Percentiles rank a stretch among this genome's conserved stretches.
phyloP scores from a whole-genome alignment of 768 basidiomycete species.

The Boletus rubroflammeus region DNA sequence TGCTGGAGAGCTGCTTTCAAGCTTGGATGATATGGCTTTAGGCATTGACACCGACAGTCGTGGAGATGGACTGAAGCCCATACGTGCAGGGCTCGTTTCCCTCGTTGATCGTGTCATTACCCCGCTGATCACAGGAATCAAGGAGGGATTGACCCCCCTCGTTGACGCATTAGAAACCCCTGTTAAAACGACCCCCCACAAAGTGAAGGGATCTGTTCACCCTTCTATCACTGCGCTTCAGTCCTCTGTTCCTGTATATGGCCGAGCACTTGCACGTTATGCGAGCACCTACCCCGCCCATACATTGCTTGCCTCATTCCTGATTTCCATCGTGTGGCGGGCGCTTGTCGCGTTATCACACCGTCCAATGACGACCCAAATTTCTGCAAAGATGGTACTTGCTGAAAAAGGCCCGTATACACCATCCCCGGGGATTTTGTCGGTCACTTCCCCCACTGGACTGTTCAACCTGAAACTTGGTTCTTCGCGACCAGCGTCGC shows the following conservation, averaged over 20 bases:
- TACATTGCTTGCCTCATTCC: conserved; percentile 59
- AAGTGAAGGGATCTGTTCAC: conserved; percentile 35
- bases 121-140: conserved; percentile 60
- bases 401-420: conserved; percentile 42
- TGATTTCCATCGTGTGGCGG: conserved; percentile 74
- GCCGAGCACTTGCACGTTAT: conserved; percentile 53
- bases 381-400: conserved; percentile 34
- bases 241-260: conserved; percentile 58
- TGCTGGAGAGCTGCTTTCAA: conserved; percentile 68
- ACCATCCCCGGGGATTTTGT: conserved; percentile 43
- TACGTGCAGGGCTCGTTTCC: conserved; percentile 69
- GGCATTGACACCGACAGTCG: conserved; percentile 59
- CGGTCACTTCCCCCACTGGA: conserved; percentile 51
- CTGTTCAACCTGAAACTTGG: conserved; percentile 66
- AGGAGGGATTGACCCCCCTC: conserved; percentile 55
- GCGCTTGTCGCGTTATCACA: conserved; percentile 67
- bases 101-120: conserved; percentile 63
- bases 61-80: conserved; percentile 63
- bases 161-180: conserved; percentile 60
- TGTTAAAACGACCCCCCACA: conserved; percentile 23
- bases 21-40: conserved; percentile 62
- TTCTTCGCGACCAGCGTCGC: conserved; percentile 65
- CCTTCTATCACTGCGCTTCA: conserved; percentile 60
- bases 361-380: conserved; percentile 45
- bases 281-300: conserved; percentile 54